These are phyloP conservation scores for Glycyrrhiza uralensis DNA, from an alignment of 306 rosid species.

Conservation along the genomic window DNA sequence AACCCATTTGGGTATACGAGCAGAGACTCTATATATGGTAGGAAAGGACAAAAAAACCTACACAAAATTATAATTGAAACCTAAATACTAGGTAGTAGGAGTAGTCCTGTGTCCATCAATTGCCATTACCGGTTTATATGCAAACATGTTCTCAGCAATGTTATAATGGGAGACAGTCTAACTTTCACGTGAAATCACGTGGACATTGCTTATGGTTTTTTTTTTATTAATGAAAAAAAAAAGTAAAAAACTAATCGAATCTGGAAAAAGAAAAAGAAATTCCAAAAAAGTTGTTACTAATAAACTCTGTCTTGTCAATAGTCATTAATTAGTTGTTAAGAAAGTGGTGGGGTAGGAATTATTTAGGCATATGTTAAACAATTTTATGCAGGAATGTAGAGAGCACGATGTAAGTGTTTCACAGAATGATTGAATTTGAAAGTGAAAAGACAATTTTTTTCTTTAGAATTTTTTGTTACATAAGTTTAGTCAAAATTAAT, in stretches of 20 bases:
- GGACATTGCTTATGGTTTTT: neutral
- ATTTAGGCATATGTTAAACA: too few species aligned
- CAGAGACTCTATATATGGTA: constrained; percentile 12
- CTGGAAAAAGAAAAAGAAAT: too few species aligned
- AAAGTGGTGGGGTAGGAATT: constrained; percentile 26
- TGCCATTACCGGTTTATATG: constrained; percentile 1
- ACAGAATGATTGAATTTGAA: too few species aligned
- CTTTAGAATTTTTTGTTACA: too few species aligned
- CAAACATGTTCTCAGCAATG: neutral
- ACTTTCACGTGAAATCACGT: constrained; percentile 8
- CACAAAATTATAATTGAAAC: constrained; percentile 9
- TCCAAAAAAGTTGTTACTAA: too few species aligned
- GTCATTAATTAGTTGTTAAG: constrained; percentile 20
- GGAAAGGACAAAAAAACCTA: constrained; percentile 14
- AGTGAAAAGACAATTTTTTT: too few species aligned
- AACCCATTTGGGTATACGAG: neutral
- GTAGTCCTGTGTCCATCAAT: constrained; percentile 4
- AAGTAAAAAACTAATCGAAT: too few species aligned
- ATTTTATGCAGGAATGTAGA: too few species aligned
- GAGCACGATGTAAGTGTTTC: too few species aligned
- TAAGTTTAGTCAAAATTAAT: too few species aligned
- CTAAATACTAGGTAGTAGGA: constrained; percentile 2
- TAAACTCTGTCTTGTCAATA: neutral
- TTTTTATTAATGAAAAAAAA: too few species aligned
- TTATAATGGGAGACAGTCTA: constrained; percentile 19